Evolutionary conservation across 306 rosid species (phyloP), one percentile per base, ranked within the genome.

Genomic region (Sechiopsis laciniata): DNA sequence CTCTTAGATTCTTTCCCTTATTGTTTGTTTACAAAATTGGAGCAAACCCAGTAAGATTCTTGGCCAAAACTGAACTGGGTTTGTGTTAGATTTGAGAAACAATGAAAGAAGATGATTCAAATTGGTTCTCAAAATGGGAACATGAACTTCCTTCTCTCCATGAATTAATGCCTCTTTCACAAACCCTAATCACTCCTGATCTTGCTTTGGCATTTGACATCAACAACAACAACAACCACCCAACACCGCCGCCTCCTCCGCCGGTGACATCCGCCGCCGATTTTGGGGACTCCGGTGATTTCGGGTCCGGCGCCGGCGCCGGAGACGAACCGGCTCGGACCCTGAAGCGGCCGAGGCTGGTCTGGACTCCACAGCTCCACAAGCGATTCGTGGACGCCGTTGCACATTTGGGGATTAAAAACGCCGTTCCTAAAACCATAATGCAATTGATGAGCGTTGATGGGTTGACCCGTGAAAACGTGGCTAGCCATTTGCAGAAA

Each of bases 391-490:
- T 90, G 0, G 98, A 94, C 54, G 97, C 97, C 6, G 98, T 94
- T 11, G 97, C 95, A 0, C 98, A 94, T 78, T 80, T 94, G 73
- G 98, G 98, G 57, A 94, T 94, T 45, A 94, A 94, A 79, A 94
- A 90, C 78, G 98, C 97, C 7, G 98, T 94, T 1, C 98, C 98
- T 17, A 94, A 94, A 84, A 94, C 96, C 52, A 94, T 94, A 90
- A 94, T 94, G 98, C 97, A 94, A 96, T 88, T 94, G 24, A 94
- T 94, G 98, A 90, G 96, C 71, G 97, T 94, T 13, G 98, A 94
- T 16, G 98, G 98, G 24, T 78, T 94, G 69, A 90, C 98, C 10
- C 62, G 97, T 5, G 98, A 94, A 74, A 94, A 94, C 82, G 98
- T 90, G 1, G 98, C 98, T 6, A 94, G 98, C 63, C 98, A 94